These are phyloP conservation scores for Penicillium ochrochloron DNA, from an alignment of 495 filamentous ascomycete species.

Conservation along the genomic window DNA sequence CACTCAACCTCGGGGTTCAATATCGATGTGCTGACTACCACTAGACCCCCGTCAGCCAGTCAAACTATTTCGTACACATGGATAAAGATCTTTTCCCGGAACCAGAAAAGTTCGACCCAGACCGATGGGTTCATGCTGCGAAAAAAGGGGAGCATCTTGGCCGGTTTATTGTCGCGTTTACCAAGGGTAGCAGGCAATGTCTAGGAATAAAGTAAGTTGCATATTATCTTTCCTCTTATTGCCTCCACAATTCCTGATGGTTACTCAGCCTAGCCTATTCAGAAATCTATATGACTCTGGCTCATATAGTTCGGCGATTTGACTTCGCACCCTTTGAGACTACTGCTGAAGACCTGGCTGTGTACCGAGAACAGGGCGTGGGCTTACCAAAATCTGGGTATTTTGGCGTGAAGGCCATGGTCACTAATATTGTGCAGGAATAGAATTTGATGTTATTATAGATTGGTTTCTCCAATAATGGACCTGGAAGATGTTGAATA, in stretches of 20 bases:
- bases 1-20: slow-evolving; percentile 3
- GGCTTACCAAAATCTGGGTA: slow-evolving; percentile 23
- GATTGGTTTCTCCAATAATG: background rate
- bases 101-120: slow-evolving; percentile 50
- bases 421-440: slow-evolving; percentile 20
- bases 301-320: slow-evolving; percentile 42
- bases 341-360: slow-evolving; percentile 36
- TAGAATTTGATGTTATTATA: background rate
- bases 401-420: slow-evolving; percentile 28
- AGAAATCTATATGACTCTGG: slow-evolving; percentile 45
- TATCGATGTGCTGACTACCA: slow-evolving; percentile 8
- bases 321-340: slow-evolving; percentile 46
- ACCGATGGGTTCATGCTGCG: slow-evolving; percentile 50
- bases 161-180: slow-evolving; percentile 48
- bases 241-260: background rate
- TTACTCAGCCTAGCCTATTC: slow-evolving; percentile 42
- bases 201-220: slow-evolving; percentile 51
- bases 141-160: slow-evolving; percentile 30
- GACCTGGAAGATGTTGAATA: background rate
- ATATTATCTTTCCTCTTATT: background rate
- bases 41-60: slow-evolving; percentile 53
- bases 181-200: slow-evolving; percentile 49
- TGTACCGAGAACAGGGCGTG: slow-evolving; percentile 30
- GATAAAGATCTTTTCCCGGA: slow-evolving; percentile 52
- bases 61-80: slow-evolving; percentile 51